These are phyloP conservation scores for Hygrocybe punicea DNA, from an alignment of 768 basidiomycete genomes.

Conservation along the genomic window DNA sequence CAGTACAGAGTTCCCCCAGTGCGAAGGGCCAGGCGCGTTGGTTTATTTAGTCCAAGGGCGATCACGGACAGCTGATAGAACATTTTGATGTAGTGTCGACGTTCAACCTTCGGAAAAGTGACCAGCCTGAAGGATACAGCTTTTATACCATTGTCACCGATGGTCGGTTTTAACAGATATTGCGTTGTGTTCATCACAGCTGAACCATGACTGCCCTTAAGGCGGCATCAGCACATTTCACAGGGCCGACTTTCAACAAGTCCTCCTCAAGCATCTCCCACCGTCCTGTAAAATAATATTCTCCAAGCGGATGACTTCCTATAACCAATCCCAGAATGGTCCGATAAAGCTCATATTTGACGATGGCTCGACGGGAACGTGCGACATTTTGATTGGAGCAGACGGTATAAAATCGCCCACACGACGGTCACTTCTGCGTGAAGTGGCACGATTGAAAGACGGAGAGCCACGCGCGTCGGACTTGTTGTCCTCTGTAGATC, in stretches of 20 bases:
- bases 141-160: conserved; percentile 56
- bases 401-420: conserved; percentile 64
- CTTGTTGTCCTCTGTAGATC: conserved; percentile 44
- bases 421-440: conserved; percentile 38
- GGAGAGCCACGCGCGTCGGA: conserved; percentile 39
- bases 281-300: conserved; percentile 46
- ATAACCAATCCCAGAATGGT: conserved; percentile 42
- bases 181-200: not conserved
- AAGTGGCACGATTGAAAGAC: conserved; percentile 37
- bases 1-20: conserved; percentile 36
- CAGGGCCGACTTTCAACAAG: conserved; percentile 65
- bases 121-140: conserved; percentile 51
- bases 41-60: not conserved
- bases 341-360: conserved; percentile 54
- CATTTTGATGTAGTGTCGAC: not conserved
- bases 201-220: conserved; percentile 21
- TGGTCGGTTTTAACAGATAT: conserved; percentile 42
- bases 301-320: conserved; percentile 58
- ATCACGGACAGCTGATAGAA: not conserved
- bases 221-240: conserved; percentile 47
- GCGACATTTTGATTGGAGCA: conserved; percentile 68
- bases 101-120: conserved; percentile 51
- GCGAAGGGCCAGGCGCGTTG: conserved; percentile 37
- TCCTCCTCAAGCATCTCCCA: conserved; percentile 50
- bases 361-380: conserved; percentile 57